These are phyloP conservation scores for Raphanus sativus DNA, from an alignment of 345 rosid species.

Conservation along the genomic window DNA sequence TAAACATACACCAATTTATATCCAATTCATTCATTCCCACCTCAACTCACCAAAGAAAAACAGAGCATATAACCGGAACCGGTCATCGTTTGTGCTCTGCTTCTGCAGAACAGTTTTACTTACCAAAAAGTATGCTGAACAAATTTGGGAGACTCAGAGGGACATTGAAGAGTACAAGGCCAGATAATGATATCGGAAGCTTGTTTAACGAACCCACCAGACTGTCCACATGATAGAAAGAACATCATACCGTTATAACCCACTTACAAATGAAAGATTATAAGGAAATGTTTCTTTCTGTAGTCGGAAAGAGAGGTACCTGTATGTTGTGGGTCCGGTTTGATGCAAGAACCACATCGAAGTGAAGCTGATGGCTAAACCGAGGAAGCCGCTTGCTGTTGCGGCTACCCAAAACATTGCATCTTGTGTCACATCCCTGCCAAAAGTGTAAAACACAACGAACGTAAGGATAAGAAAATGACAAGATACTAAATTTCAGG, in stretches of 20 bases:
- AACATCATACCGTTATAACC: not conserved
- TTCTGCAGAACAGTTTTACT: conserved; percentile 14
- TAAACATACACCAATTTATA: not conserved
- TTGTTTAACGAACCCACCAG: conserved; percentile 91
- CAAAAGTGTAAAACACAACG: conserved; percentile 1
- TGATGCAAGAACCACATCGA: conserved; percentile 96
- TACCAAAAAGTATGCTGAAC: conserved; percentile 90
- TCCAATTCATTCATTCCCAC: not conserved
- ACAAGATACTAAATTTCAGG: not conserved
- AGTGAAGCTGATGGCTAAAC: conserved; percentile 91
- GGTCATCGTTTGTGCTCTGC: not conserved
- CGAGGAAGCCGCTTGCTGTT: conserved; percentile 88
- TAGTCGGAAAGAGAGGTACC: conserved; percentile 41
- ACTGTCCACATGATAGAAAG: conserved; percentile 41
- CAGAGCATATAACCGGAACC: not conserved
- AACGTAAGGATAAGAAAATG: not conserved
- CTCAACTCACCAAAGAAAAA: not conserved
- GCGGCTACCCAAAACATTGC: conserved; percentile 87
- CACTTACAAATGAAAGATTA: not conserved
- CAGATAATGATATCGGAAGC: conserved; percentile 81
- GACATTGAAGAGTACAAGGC: conserved; percentile 71
- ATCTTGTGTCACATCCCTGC: conserved; percentile 64
- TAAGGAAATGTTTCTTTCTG: not conserved
- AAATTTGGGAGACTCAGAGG: conserved; percentile 71
- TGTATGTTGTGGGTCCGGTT: conserved; percentile 95